Conservation (phyloP, 331 rosid species). For the Quercus tomentella region DNA sequence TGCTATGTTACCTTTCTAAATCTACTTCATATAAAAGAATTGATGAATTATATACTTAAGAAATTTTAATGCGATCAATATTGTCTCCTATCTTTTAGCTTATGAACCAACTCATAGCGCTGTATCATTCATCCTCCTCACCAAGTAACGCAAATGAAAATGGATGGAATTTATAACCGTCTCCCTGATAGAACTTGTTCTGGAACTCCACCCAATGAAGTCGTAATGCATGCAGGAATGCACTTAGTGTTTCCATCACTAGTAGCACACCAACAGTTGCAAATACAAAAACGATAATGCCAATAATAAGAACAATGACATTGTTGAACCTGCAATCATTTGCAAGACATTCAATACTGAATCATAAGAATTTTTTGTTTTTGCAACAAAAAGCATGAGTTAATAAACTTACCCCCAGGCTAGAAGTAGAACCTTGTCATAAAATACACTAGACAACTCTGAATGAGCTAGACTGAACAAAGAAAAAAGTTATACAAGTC, state of each 20-base stretch:
- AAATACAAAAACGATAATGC: conserved; percentile 66
- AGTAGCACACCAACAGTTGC: conserved; percentile 94
- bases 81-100: background rate
- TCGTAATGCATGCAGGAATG: conserved; percentile 92
- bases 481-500: background rate
- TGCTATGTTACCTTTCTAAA: background rate
- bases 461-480: conserved; percentile 90
- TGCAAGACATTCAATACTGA: background rate
- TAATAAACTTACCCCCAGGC: conserved; percentile 83
- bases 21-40: background rate
- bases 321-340: conserved; percentile 69
- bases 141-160: conserved; percentile 57
- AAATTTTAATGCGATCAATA: background rate
- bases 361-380: background rate
- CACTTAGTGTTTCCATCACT: conserved; percentile 96
- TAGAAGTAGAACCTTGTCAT: conserved; percentile 82
- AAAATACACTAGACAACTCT: conserved; percentile 88
- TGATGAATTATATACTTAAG: background rate
- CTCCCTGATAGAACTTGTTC: conserved; percentile 91
- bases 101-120: background rate
- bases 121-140: conserved; percentile 64
- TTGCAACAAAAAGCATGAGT: background rate
- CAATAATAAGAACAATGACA: conserved; percentile 61
- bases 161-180: conserved; percentile 79
- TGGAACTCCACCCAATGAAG: conserved; percentile 99